phyloP scores from a whole-genome alignment of 805 yeast species.

The Pichia ethanolica region DNA sequence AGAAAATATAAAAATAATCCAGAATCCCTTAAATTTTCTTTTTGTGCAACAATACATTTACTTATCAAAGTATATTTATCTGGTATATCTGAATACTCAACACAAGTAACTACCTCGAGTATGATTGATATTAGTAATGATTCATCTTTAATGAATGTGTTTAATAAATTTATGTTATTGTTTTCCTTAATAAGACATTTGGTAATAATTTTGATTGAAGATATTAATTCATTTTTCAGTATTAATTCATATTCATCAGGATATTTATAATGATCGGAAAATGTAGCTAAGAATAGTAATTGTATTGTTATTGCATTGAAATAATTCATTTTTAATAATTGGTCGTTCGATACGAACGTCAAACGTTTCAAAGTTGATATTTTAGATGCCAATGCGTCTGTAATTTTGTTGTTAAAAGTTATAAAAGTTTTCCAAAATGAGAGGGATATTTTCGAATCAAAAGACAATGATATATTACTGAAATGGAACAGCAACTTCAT shows the following conservation, averaged over 20 bases:
- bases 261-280: neutral
- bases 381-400: neutral
- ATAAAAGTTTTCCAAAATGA: constrained; percentile 23
- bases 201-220: constrained; percentile 4
- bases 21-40: constrained; percentile 20
- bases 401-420: constrained; percentile 26
- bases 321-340: neutral
- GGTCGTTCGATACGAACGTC: constrained; percentile 1
- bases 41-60: constrained; percentile 18
- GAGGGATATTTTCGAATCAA: constrained; percentile 10
- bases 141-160: constrained; percentile 6
- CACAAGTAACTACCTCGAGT: constrained; percentile 16
- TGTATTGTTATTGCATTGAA: neutral
- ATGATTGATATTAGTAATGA: constrained; percentile 2
- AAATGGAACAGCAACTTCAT: constrained; percentile 39
- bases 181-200: constrained; percentile 1
- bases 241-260: neutral
- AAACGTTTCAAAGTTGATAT: constrained; percentile 1
- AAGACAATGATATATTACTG: constrained; percentile 23
- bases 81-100: constrained; percentile 16
- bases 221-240: neutral
- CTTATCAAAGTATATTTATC: constrained; percentile 20
- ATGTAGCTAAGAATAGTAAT: neutral
- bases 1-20: constrained; percentile 26
- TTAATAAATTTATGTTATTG: neutral